These are phyloP conservation scores for Rhodamnia argentea DNA, from an alignment of 345 rosid species.

Conservation along the genomic window DNA sequence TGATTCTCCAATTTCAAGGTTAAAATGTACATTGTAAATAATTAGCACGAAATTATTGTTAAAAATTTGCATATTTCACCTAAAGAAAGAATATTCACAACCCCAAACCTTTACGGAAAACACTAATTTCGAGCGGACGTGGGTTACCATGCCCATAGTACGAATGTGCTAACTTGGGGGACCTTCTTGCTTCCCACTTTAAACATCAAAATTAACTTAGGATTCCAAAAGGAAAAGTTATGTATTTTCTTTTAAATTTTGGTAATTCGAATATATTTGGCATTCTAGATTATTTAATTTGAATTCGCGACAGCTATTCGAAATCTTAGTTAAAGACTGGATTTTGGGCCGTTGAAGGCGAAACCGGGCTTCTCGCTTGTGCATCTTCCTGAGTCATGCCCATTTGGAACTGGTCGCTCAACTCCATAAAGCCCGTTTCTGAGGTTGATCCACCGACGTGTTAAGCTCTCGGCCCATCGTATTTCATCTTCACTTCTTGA, in stretches of 20 bases:
- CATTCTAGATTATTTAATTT: too few relatives aligned
- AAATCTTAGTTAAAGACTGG: too few relatives aligned
- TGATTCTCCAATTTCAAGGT: not conserved
- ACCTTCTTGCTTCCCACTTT: not conserved
- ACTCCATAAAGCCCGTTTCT: too few relatives aligned
- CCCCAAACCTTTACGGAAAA: not conserved
- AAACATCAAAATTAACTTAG: not conserved
- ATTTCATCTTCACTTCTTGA: not conserved
- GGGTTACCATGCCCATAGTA: not conserved
- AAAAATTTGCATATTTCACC: not conserved
- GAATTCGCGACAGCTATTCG: too few relatives aligned
- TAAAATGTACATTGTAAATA: not conserved
- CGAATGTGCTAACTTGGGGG: not conserved
- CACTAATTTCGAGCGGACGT: not conserved
- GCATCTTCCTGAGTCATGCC: too few relatives aligned
- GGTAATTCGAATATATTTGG: not conserved
- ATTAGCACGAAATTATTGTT: not conserved
- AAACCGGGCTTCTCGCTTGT: too few relatives aligned
- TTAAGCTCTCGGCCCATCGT: too few relatives aligned
- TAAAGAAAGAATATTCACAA: not conserved
- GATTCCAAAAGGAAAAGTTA: not conserved
- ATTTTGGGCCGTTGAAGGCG: too few relatives aligned
- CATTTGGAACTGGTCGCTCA: too few relatives aligned
- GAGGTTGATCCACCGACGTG: too few relatives aligned
- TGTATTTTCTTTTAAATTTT: not conserved